Base-by-base conservation (phyloP, 768 basidiomycete species). In the Collybia sordida region DNA sequence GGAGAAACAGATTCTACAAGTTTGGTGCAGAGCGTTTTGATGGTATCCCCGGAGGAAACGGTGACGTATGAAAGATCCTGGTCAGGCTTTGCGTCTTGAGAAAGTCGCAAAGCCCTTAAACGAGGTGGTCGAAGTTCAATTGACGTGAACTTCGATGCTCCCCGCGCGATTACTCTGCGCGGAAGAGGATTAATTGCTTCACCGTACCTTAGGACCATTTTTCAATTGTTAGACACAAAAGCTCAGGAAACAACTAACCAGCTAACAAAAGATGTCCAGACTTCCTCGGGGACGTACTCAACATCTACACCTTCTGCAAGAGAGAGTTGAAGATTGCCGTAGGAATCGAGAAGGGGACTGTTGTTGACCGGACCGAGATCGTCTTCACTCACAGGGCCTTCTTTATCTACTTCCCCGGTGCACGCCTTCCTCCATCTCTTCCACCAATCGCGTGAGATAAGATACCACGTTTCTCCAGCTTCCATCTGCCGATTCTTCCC, bases 341-440 rank as follows among this genome's bases (percentile, higher is more conserved):
- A 72, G 9, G 68, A 60, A 60, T 85, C 82, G 47, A 89, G 64
- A 39, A 96, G 73, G 14, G 69, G 61, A 18, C 82, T 70, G 65
- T 94, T 95, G 64, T 93, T 82, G 44, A 95, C 82, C 24, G 90
- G 81, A 21, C 85, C 86, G 51, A 92, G 64, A 52, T 86, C 77
- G 19, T 77, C 66, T 64, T 89, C 86, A 25, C 75, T 70, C 25
- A 89, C 62, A 2, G 69, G 63, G 15, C 83, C 87, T 59, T 85
- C 77, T 68, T 89, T 91, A 73, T 87, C 86, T 22, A 73, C 61
- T 54, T 82, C 68, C 23, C 87, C 88, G 0, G 80, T 76, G 60
- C 86, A 86, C 9, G 89, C 90, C 58, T 80, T 81, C 53, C 76
- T 68, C 86, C 89, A 95, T 27, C 82, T 80, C 50, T 78, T 78